Evolutionary conservation across 345 rosid species (phyloP), one percentile per base, ranked within the genome.

Genomic region (Salix udensis): DNA sequence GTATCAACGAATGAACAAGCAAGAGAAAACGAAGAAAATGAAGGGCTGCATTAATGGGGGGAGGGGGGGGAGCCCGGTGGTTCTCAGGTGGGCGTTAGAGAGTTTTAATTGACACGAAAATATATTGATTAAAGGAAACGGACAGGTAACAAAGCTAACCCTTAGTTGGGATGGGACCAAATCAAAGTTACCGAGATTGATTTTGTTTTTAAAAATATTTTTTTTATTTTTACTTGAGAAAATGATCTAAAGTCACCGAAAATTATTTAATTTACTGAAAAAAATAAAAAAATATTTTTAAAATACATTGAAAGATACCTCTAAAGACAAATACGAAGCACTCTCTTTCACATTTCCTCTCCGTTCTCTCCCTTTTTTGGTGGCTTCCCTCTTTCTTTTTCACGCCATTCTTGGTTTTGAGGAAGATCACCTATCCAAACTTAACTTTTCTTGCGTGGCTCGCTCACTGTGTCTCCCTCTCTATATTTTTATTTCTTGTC

Each of bases 341-440:
- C 84, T 80, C 85, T 72, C 84, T 80, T 81, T 81, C 85, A 74
- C 75, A 72, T 26, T 69, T 77, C 39, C 28, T 71, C 60, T 75
- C 58, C 60, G 42, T 67, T 50, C 46, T 12, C 13, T 46, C 52
- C 53, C 46, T 61, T 72, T 75, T 70, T 74, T 74, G 74, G 86
- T 71, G 78, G 72, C 79, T 77, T 76, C 61, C 65, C 80, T 64
- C 82, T 78, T 81, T 74, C 84, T 74, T 72, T 80, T 39, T 74
- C 85, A 81, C 73, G 76, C 28, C 69, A 78, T 48, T 77, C 74
- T 80, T 76, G 82, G 80, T 74, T 84, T 76, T 78, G 66, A 68
- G 79, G 84, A 83, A 74, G 80, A 80, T 76, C 73, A 74, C 76
- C 80, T 31, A 76, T 74, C n/a, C 79, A 80, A 26, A 55, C 72